phyloP scores from a whole-genome alignment of 805 yeast genomes.

The Hanseniaspora hatyaiensis region DNA sequence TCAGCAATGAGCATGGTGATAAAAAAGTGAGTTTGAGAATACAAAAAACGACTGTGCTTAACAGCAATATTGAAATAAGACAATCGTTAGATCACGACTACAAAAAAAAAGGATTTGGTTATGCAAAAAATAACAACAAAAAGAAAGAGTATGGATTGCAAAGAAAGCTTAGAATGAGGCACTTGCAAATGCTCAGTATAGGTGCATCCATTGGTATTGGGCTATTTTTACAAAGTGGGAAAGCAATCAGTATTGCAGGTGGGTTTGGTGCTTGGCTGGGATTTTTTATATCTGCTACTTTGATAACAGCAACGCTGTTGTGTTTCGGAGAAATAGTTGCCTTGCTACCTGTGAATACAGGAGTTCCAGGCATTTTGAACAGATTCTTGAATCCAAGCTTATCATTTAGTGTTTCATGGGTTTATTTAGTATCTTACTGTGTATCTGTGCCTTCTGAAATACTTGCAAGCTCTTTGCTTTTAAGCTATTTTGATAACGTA shows the following conservation, averaged over 20 bases:
- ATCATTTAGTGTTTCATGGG: slow-evolving; percentile 63
- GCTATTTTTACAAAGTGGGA: slow-evolving; percentile 54
- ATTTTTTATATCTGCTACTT: slow-evolving; percentile 48
- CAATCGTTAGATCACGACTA: slow-evolving; percentile 1
- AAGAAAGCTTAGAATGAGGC: slow-evolving; percentile 51
- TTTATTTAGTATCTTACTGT: slow-evolving; percentile 62
- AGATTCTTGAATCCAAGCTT: slow-evolving; percentile 68
- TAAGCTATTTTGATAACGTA: slow-evolving; percentile 46
- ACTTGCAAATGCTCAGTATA: slow-evolving; percentile 64
- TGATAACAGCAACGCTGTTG: slow-evolving; percentile 57
- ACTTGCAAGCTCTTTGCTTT: slow-evolving; percentile 66
- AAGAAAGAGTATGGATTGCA: slow-evolving; percentile 29
- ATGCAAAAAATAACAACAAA: background rate
- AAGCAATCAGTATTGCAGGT: slow-evolving; percentile 62
- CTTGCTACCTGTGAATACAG: slow-evolving; percentile 64
- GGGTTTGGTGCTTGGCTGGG: slow-evolving; percentile 67
- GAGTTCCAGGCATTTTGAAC: slow-evolving; percentile 63
- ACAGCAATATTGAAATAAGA: slow-evolving; percentile 13
- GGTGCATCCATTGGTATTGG: slow-evolving; percentile 79
- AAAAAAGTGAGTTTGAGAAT: no score
- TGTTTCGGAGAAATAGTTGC: slow-evolving; percentile 77
- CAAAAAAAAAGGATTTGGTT: slow-evolving; percentile 9
- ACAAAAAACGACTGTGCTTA: background rate
- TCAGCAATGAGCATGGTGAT: background rate
- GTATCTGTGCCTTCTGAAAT: slow-evolving; percentile 69